Evolutionary conservation across 345 rosid species (phyloP).

Genomic region (Populus tremula): DNA sequence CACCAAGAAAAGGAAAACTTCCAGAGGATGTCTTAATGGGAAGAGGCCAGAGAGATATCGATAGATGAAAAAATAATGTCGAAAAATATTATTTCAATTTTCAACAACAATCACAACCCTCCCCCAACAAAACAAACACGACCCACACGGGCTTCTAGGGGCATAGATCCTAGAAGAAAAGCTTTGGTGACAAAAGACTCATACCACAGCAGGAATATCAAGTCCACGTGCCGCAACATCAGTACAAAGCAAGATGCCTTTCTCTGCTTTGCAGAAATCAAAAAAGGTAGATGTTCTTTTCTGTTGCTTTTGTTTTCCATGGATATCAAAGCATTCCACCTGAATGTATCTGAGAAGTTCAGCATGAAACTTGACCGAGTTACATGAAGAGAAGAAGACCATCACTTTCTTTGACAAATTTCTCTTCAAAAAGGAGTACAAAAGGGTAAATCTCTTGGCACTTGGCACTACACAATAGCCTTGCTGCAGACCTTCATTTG

Average conservation of each 20-base stretch:
- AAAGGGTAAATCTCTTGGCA: conserved; percentile 76
- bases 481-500: conserved; percentile 93
- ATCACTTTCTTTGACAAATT: conserved; percentile 83
- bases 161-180: not conserved
- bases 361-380: conserved; percentile 83
- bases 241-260: conserved; percentile 93
- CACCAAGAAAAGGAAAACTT: no score
- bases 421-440: conserved; percentile 89
- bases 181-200: not conserved
- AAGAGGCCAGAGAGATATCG: no score
- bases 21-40: no score
- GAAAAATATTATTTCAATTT: no score
- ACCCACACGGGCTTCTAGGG: not conserved
- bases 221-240: conserved; percentile 99
- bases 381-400: conserved; percentile 99
- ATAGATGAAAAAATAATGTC: no score
- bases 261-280: conserved; percentile 85
- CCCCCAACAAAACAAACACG: not conserved
- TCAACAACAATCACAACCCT: no score
- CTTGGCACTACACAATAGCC: conserved; percentile 89
- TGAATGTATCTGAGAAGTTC: conserved; percentile 79
- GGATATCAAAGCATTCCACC: conserved; percentile 77
- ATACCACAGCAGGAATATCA: conserved; percentile 95
- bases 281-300: conserved; percentile 87
- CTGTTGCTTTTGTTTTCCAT: conserved; percentile 94